Evolutionary conservation across 192 early-diverging fungal genomes (phyloP).

Genomic region (Coemansia sp.): DNA sequence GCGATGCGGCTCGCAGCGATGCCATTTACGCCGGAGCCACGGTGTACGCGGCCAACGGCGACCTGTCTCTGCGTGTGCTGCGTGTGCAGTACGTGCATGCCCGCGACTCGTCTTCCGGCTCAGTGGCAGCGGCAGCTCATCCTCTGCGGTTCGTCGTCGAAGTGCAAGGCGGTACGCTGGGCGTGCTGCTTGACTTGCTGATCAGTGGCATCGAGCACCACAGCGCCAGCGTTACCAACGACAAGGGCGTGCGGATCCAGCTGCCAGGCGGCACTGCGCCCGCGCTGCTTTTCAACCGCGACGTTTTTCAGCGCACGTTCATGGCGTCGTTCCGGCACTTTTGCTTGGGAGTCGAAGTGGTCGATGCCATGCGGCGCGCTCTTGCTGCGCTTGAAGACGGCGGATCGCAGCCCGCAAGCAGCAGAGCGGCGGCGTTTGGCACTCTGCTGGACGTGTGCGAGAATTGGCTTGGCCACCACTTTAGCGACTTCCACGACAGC

Average conservation of each 20-base stretch:
- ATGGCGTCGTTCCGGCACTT: constrained; percentile 72
- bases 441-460: constrained; percentile 63
- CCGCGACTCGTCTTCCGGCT: constrained; percentile 11
- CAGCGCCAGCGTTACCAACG: constrained; percentile 42
- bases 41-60: constrained; percentile 51
- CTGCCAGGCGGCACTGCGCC: constrained; percentile 32
- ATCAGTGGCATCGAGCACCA: constrained; percentile 62
- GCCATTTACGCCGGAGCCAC: constrained; percentile 44
- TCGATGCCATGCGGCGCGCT: constrained; percentile 41
- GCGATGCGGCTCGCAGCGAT: constrained; percentile 37
- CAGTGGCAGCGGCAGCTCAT: background rate
- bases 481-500: constrained; percentile 70
- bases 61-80: constrained; percentile 45
- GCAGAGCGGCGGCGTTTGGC: constrained; percentile 9
- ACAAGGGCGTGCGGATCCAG: constrained; percentile 52
- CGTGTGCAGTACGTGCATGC: constrained; percentile 45
- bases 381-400: constrained; percentile 34
- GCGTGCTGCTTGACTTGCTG: constrained; percentile 61
- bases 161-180: constrained; percentile 68
- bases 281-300: constrained; percentile 52
- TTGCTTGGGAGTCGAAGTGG: constrained; percentile 56
- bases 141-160: constrained; percentile 56
- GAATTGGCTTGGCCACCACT: constrained; percentile 66
- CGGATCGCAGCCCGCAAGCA: constrained; percentile 15
- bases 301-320: constrained; percentile 60